Evolutionary conservation across 768 basidiomycete species (phyloP).

Genomic region (Collybia mongolica): DNA sequence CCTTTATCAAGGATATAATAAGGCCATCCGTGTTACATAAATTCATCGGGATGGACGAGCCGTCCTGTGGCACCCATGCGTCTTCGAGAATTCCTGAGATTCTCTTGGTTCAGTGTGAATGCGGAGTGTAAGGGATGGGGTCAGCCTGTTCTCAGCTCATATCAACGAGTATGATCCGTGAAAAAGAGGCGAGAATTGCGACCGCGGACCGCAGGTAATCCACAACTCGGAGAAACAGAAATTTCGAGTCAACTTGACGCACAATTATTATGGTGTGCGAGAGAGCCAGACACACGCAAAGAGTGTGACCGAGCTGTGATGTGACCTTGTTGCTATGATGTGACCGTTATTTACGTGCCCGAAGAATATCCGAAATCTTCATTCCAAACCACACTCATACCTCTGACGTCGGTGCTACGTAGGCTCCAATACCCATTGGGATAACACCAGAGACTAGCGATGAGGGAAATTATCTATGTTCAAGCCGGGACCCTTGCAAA

Average conservation of each 20-base stretch:
- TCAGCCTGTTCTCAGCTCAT: background rate
- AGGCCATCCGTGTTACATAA: too few relatives aligned
- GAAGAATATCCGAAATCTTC: background rate
- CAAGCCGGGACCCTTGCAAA: slow-evolving; percentile 72
- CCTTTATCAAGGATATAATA: too few relatives aligned
- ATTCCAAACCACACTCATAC: background rate
- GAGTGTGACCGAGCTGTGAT: slow-evolving; percentile 8
- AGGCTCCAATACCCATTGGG: background rate
- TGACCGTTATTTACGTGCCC: too few relatives aligned
- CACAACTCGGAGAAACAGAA: background rate
- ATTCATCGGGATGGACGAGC: too few relatives aligned
- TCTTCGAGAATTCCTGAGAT: too few relatives aligned
- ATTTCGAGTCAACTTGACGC: too few relatives aligned
- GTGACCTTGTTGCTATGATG: slow-evolving; percentile 6
- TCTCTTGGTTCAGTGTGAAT: too few relatives aligned
- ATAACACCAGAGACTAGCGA: slow-evolving; percentile 20
- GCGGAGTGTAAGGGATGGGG: too few relatives aligned
- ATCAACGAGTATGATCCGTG: slow-evolving; percentile 7
- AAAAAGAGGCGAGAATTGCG: background rate
- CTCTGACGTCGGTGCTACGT: background rate
- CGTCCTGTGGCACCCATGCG: too few relatives aligned
- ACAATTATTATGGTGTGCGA: too few relatives aligned
- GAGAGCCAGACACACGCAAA: too few relatives aligned
- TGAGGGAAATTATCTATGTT: slow-evolving; percentile 80
- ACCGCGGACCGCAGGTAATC: too few relatives aligned